Evolutionary conservation across 2,329 filamentous ascomycete species (phyloP).

Genomic region (Grosmannia clavigera): DNA sequence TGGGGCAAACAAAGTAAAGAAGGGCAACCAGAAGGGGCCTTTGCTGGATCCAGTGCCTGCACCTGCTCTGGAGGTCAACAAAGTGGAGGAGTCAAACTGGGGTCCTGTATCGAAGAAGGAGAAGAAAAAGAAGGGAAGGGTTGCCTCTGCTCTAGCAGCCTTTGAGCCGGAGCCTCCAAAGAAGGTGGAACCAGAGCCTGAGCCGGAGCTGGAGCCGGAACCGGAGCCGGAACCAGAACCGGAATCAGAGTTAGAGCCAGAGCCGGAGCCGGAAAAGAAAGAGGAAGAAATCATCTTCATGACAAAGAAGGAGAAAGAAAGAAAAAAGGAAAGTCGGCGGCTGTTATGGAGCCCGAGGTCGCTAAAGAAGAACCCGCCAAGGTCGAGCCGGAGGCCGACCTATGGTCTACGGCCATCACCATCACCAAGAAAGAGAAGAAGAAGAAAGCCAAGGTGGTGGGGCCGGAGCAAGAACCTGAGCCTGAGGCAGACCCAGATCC

Average conservation of each 20-base stretch:
- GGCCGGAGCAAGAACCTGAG: constrained; percentile 1
- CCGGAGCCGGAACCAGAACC: neutral
- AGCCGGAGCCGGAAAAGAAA: constrained; percentile 8
- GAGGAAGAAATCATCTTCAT: neutral
- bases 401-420: constrained; percentile 14
- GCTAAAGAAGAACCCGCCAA: neutral
- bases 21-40: neutral
- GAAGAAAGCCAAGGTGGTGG: constrained; percentile 15
- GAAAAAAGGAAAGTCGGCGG: constrained; percentile 28
- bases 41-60: neutral
- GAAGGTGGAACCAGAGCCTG: neutral
- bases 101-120: neutral
- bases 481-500: neutral
- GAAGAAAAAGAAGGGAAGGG: constrained; percentile 15
- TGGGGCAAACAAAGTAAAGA: too few species aligned
- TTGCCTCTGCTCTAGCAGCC: constrained; percentile 2
- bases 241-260: constrained; percentile 7
- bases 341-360: constrained; percentile 28
- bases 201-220: neutral
- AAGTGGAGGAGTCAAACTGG: neutral
- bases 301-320: constrained; percentile 4
- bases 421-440: constrained; percentile 20
- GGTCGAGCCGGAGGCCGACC: constrained; percentile 21
- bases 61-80: neutral
- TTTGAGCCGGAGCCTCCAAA: neutral